These are phyloP conservation scores for Mycena belliarum DNA, from an alignment of 768 basidiomycete genomes.

Conservation along the genomic window DNA sequence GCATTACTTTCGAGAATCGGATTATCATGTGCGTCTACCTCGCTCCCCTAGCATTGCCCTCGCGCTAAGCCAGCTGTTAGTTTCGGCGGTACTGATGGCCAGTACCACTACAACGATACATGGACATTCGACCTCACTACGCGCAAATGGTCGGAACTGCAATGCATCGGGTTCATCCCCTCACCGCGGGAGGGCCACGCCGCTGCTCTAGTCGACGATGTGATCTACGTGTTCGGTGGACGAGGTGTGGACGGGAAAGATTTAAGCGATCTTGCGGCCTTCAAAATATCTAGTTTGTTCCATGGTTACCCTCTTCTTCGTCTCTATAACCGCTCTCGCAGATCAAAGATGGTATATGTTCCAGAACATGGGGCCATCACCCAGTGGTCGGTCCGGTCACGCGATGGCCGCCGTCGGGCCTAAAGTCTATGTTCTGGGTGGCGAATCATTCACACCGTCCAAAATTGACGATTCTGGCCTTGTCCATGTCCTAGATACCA, in stretches of 20 bases:
- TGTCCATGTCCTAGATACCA: slow-evolving; percentile 94
- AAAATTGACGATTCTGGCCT: slow-evolving; percentile 77
- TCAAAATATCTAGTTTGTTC: slow-evolving; percentile 92
- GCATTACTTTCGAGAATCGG: slow-evolving; percentile 78
- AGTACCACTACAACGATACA: slow-evolving; percentile 98
- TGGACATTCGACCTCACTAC: slow-evolving; percentile 90
- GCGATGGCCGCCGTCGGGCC: slow-evolving; percentile 95
- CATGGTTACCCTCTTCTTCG: slow-evolving; percentile 3
- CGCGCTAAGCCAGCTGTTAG: slow-evolving; percentile 39
- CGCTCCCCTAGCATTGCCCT: slow-evolving; percentile 2
- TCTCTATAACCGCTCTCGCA: slow-evolving; percentile 32
- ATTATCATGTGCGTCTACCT: slow-evolving; percentile 70
- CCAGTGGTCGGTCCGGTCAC: slow-evolving; percentile 90
- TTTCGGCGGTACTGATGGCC: slow-evolving; percentile 98
- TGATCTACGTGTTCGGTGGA: slow-evolving; percentile 97
- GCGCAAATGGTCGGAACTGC: slow-evolving; percentile 84
- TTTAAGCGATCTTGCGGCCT: slow-evolving; percentile 90
- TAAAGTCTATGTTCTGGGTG: slow-evolving; percentile 91
- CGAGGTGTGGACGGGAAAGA: slow-evolving; percentile 97
- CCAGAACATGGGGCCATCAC: slow-evolving; percentile 98
- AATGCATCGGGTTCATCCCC: slow-evolving; percentile 96
- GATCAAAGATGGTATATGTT: slow-evolving; percentile 99
- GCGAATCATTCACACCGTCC: slow-evolving; percentile 79
- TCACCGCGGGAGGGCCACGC: slow-evolving; percentile 95
- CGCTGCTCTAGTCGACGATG: slow-evolving; percentile 94